Base-by-base conservation (phyloP, 108 stramenopile species). In the Aurantiochytrium sp. region DNA sequence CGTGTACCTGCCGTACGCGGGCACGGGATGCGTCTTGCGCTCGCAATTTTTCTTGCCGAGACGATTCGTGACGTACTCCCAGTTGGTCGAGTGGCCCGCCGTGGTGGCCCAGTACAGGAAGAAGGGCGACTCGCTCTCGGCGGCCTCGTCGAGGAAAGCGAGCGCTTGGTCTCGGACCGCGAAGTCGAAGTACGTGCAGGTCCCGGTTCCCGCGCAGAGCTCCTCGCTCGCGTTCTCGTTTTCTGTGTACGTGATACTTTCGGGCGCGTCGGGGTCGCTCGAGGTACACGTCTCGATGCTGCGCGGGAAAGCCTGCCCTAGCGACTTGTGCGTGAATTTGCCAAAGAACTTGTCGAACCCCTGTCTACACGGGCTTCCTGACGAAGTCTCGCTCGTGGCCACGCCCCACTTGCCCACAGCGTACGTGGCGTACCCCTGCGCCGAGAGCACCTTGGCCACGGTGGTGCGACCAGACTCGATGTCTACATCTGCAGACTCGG, bases 351-450 rank as follows among this genome's bases (percentile, higher is more conserved):
- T 81, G 69, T 81, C 69, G 10, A 81, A 39, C 17, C 69, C 69
- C 10, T 45, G 69, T 4, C 22, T n/a, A 22, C 69, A 81, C 21
- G 69, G 69, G 17, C 37, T 81, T 45, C 69, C 69, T 8, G 69
- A 81, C 15, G 69, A 81, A 8, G 37, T 27, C 2, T 39, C 37
- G 69, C 69, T 45, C 41, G 69, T 2, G 41, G 41, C n/a, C 8
- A 81, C 69, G 22, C 69, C 69, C 69, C 69, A 81, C 69, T 81
- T 81, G 69, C 69, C 69, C 21, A 81, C 69, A 27, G 69, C 69
- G 22, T 81, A 81, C 37, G 69, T 81, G 15, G 69, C 21, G 22
- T 81, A 81, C 8, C 42, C 42, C 1, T 39, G 41, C 24, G 8
- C 22, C 22, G 37, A 45, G 0, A 81, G 42, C 4, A 45, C 36